Evolutionary conservation across 1,284 basidiomycete genomes (phyloP), one percentile per base, ranked within the genome.

Genomic region (Gomphus bonarii): DNA sequence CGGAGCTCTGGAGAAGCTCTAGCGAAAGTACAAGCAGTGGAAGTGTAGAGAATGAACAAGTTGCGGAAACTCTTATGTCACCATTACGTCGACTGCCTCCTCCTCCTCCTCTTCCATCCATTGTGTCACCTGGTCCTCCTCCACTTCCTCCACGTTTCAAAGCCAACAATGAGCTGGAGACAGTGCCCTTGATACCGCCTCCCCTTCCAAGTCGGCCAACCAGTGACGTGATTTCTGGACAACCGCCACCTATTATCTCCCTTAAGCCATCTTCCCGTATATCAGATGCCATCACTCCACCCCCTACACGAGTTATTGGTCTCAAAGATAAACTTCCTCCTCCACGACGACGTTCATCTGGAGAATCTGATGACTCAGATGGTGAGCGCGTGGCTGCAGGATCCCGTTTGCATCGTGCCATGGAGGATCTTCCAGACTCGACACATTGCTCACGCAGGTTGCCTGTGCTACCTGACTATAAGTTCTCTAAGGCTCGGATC

Each of bases 371-470:
- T 11, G 62, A 58, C 9, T 53, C 74, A 1, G 76, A 69, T 3
- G 77, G 76, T 16, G 81, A 81, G 55, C 36, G 8, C 42, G 16
- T 31, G 28, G 30, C 12, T 31, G 28, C 16, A 14, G 30, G 12
- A 16, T 31, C 52, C 4, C 52, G 36, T 46, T 44, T 28, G 40
- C 4, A 38, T 18, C 69, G 69, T 11, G 58, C 66, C 9, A 65
- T 79, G 0, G 88, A 93, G 59, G 74, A 81, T 20, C 79, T 91
- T 56, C 92, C 93, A 0, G 92, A 95, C 67, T 77, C 82, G 9
- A 91, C 84, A 50, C 79, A 81, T 49, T 86, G 92, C 1, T 95
- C 90, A 25, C 81, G 92, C 8, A 79, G 86, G 0, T 85, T 87
- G 1, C 94, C 94, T 0, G 63, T 59, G 49, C 64, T 70, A 63